Base-by-base conservation (phyloP, 495 filamentous ascomycete species). In the Staphylotrichum tortipilum region DNA sequence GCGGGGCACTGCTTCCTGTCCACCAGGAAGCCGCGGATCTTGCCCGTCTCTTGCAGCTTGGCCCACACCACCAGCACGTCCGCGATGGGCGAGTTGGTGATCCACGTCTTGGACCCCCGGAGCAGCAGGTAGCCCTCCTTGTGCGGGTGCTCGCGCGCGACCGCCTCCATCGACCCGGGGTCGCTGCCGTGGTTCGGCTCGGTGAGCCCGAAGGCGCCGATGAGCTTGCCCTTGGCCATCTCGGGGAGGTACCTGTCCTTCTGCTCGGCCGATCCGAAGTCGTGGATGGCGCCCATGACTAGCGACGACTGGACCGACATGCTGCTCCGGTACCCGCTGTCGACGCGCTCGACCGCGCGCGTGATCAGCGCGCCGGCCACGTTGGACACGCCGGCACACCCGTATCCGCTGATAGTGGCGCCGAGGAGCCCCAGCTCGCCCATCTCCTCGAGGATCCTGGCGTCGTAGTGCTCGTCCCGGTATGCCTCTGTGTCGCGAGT, bases 151-250 rank as follows among this genome's bases (percentile, higher is more conserved):
- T 83, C 82, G 54, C 84, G 85, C 3, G 92, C 92, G 17, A 74
- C 78, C 9, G 87, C 88, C 69, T 97, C 92, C 94, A 98, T 94
- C 1, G 86, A 87, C 14, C 91, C 92, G 19, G 92, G 92, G 63
- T 98, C 92, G 47, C 88, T 94, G 47, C 92, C 92, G 67, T 98
- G 92, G 66, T 98, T 96, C 43, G 94, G 94, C 67, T 98, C 92
- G 1, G 92, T 98, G 52, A 98, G 69, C 3, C 92, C 92, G 67
- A 98, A 98, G 56, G 88, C 91, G 19, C 92, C 92, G 11, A 94
- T 62, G 7, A 94, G 64, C 64, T 89, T 85, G 22, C 92, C 94
- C 67, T 86, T 85, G 24, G 89, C 91, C 77, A 97, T 79, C 1
- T 73, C 70, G 0, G 89, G 89, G 4, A 98, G 75, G 55, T 85